phyloP scores from a whole-genome alignment of 208 protist genomes.

The Leishmania mexicana region DNA sequence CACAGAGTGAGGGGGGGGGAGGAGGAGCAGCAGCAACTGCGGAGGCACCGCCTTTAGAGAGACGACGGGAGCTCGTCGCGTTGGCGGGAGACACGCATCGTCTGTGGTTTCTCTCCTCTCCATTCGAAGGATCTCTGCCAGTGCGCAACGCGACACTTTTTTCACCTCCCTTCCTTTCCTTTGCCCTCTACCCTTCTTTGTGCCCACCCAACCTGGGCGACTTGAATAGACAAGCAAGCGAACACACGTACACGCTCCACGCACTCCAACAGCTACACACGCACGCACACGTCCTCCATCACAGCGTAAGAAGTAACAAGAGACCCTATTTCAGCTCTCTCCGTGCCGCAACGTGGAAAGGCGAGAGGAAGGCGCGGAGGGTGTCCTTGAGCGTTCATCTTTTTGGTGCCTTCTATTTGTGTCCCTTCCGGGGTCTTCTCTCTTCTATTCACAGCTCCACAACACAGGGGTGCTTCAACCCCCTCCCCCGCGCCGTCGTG shows the following conservation, averaged over 20 bases:
- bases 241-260: background rate
- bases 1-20: background rate
- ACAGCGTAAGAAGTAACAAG: constrained; percentile 12
- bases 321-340: background rate
- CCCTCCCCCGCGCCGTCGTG: no score
- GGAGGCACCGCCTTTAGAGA: background rate
- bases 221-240: background rate
- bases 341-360: background rate
- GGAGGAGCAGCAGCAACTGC: background rate
- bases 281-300: background rate
- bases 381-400: background rate
- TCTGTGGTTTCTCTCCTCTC: background rate
- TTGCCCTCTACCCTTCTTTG: constrained; percentile 1
- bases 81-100: background rate
- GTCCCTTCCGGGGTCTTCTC: background rate
- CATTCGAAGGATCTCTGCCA: background rate
- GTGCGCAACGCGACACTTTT: background rate
- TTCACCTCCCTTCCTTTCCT: background rate
- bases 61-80: background rate
- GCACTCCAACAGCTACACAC: constrained; percentile 7
- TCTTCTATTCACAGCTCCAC: background rate
- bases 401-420: background rate
- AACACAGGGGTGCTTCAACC: background rate
- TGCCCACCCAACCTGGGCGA: background rate
- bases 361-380: background rate